These are phyloP conservation scores for Pseudogymnoascus sp. DNA, from an alignment of 2,329 filamentous ascomycete genomes.

Conservation along the genomic window DNA sequence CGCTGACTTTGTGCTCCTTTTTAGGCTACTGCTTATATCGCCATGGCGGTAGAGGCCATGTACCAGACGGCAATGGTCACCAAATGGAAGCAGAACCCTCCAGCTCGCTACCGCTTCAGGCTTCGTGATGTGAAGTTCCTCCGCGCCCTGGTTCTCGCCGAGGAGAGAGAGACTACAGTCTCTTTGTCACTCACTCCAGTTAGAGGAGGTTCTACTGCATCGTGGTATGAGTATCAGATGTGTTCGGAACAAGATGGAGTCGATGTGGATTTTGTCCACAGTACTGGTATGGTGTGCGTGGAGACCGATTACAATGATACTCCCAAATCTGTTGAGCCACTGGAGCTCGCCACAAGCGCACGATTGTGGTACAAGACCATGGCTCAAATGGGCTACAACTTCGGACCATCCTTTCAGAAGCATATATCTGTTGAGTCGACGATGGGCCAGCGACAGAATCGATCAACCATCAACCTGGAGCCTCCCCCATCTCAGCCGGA, in stretches of 20 bases:
- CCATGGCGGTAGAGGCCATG: constrained; percentile 27
- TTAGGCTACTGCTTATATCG: constrained; percentile 23
- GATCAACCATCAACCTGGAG: constrained; percentile 18
- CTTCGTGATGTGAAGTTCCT: constrained; percentile 18
- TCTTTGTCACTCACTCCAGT: not conserved
- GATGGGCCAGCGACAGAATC: constrained; percentile 13
- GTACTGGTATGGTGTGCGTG: constrained; percentile 18
- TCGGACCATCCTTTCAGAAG: constrained; percentile 16
- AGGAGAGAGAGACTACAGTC: constrained; percentile 6
- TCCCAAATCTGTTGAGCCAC: not conserved
- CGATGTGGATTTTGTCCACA: constrained; percentile 23
- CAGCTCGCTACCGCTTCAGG: constrained; percentile 11
- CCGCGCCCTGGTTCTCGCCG: constrained; percentile 22
- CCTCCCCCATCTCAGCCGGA: constrained; percentile 14
- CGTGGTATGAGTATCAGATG: constrained; percentile 26
- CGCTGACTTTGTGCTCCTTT: not conserved
- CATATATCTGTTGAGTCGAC: constrained; percentile 18
- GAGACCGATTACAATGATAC: not conserved
- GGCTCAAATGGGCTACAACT: constrained; percentile 14
- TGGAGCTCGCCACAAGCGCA: not conserved
- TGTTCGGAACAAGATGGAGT: constrained; percentile 18
- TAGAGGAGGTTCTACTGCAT: not conserved
- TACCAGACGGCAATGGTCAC: constrained; percentile 13
- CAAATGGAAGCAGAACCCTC: not conserved
- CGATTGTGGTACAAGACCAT: constrained; percentile 16